phyloP scores from a whole-genome alignment of 441 rosid genomes.

The Erodium trifolium region DNA sequence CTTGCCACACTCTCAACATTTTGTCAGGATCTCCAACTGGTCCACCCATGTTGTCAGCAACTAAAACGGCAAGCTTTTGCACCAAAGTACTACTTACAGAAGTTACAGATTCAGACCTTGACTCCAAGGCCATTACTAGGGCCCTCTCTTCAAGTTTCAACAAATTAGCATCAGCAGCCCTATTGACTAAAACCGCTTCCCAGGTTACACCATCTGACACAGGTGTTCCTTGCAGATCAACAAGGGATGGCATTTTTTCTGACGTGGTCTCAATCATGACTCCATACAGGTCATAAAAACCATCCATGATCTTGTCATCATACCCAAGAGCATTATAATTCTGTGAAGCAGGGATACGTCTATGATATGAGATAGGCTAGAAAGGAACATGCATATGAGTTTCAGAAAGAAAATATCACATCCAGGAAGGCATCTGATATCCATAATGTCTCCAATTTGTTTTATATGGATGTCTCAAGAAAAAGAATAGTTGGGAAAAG shows the following conservation, averaged over 20 bases:
- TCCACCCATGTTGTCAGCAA: conserved; percentile 91
- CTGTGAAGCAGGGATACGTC: conserved; percentile 71
- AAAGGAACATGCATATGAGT: conserved; percentile 28
- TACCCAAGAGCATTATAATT: conserved; percentile 85
- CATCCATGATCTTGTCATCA: conserved; percentile 95
- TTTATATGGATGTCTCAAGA: background rate
- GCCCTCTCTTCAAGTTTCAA: conserved; percentile 69
- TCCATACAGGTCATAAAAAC: conserved; percentile 86
- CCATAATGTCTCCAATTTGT: background rate
- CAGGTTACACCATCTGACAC: conserved; percentile 48
- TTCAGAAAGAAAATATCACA: conserved; percentile 17
- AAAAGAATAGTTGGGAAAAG: background rate
- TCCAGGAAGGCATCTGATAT: conserved; percentile 1
- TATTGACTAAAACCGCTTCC: conserved; percentile 92
- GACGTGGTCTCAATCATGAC: conserved; percentile 43
- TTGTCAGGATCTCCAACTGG: conserved; percentile 68
- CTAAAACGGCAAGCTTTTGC: conserved; percentile 61
- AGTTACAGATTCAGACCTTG: conserved; percentile 40
- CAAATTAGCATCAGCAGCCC: conserved; percentile 77
- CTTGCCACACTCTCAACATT: conserved; percentile 64
- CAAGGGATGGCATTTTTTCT: conserved; percentile 79
- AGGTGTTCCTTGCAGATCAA: conserved; percentile 80
- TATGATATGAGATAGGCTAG: conserved; percentile 53
- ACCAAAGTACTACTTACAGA: conserved; percentile 43
- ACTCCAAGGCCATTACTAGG: conserved; percentile 43